These are phyloP conservation scores for Cladosporium sp. DNA, from an alignment of 2,329 filamentous ascomycete genomes.

Conservation along the genomic window DNA sequence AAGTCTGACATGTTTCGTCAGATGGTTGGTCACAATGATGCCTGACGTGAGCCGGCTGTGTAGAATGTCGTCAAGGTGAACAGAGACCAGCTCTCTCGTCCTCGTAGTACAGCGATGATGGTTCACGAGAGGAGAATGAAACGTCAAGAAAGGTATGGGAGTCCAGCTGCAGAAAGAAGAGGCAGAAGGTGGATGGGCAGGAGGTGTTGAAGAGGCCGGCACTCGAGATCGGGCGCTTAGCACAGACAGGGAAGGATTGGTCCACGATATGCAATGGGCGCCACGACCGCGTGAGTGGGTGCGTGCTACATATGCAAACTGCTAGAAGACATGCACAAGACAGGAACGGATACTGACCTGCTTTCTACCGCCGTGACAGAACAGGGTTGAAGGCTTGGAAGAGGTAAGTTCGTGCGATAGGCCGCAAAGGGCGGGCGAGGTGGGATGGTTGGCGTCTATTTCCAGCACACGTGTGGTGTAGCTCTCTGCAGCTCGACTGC, in stretches of 20 bases:
- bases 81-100: conserved; percentile 37
- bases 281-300: conserved; percentile 12
- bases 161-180: conserved; percentile 24
- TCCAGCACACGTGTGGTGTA: conserved; percentile 4
- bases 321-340: conserved; percentile 7
- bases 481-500: conserved; percentile 8
- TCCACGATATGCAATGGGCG: conserved; percentile 14
- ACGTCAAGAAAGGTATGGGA: conserved; percentile 19
- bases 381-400: conserved; percentile 8
- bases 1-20: conserved; percentile 48
- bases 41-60: conserved; percentile 33
- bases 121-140: conserved; percentile 14
- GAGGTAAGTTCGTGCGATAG: conserved; percentile 12
- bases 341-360: conserved; percentile 17
- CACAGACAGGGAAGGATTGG: conserved; percentile 26
- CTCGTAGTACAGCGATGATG: conserved; percentile 18
- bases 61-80: conserved; percentile 25
- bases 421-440: conserved; percentile 12
- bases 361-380: conserved; percentile 19
- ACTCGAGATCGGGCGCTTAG: conserved; percentile 26
- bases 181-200: conserved; percentile 20
- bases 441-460: conserved; percentile 15
- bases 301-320: conserved; percentile 10
- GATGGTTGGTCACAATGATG: conserved; percentile 32
- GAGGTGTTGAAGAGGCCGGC: conserved; percentile 27